Percentiles rank a stretch among this genome's conserved stretches.
phyloP scores from a whole-genome alignment of 768 basidiomycete species.

The Pulveroboletus sp. region DNA sequence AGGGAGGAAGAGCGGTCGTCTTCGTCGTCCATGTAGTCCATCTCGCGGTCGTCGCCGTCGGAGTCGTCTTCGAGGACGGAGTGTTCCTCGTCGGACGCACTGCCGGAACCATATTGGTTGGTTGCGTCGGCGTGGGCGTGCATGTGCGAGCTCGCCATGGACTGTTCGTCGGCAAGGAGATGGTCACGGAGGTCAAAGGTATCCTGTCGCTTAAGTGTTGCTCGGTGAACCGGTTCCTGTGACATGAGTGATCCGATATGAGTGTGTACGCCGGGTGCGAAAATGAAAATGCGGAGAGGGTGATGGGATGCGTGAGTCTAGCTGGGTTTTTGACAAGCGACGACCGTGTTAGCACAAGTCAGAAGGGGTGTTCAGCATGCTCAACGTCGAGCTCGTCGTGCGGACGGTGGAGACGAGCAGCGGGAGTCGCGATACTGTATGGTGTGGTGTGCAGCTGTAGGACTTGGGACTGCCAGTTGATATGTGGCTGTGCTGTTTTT shows the following conservation, averaged over 20 bases:
- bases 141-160: slow-evolving; percentile 40
- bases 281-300: not conserved
- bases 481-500: slow-evolving; percentile 16
- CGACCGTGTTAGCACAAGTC: not conserved
- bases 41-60: slow-evolving; percentile 63
- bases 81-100: slow-evolving; percentile 68
- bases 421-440: not conserved
- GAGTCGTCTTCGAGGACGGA: slow-evolving; percentile 85
- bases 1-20: slow-evolving; percentile 78
- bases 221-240: slow-evolving; percentile 23
- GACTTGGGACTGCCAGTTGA: not conserved
- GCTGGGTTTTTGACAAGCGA: not conserved
- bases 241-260: slow-evolving; percentile 19
- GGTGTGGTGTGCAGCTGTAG: not conserved
- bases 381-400: slow-evolving; percentile 13
- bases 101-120: slow-evolving; percentile 31
- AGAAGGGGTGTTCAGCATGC: slow-evolving; percentile 14
- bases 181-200: slow-evolving; percentile 72
- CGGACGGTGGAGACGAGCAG: slow-evolving; percentile 4
- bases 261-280: not conserved
- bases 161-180: slow-evolving; percentile 49
- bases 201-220: slow-evolving; percentile 42
- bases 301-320: not conserved
- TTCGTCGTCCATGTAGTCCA: slow-evolving; percentile 66
- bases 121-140: slow-evolving; percentile 46